Base-by-base conservation (phyloP, 495 filamentous ascomycete genomes). In the Penicillium maclennaniae region DNA sequence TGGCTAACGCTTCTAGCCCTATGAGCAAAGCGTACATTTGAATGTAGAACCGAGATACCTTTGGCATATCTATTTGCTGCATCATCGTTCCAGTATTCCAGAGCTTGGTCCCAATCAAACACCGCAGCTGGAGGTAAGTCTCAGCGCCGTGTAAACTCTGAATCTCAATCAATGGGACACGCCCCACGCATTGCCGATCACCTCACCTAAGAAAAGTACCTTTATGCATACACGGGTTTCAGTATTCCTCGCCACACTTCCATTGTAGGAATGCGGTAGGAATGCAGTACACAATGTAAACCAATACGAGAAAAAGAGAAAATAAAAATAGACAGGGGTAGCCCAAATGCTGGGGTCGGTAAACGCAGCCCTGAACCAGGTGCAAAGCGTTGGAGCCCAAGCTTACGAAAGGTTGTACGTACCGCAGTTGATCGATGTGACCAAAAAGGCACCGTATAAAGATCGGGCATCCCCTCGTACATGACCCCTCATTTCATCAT, bases 31-130 rank as follows among this genome's bases (percentile, higher is more conserved):
- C 48, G 38, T 43, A 36, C 48, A 26, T 36, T 43, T 41, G 31
- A 38, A 50, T 37, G 46, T 49, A 58, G 42, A 55, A 41, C 40
- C 46, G 53, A 55, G 46, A 49, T 55, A 55, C 46, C 46, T 40
- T 43, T 54, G 49, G 28, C 47, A 49, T 55, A 43, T 55, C 17
- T 54, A 39, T 42, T 43, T 16, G 25, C 21, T 49, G 31, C 34
- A 26, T 7, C 20, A 10, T 25, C 14, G 8, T 38, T 25, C 10
- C 31, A 34, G 9, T 34, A 10, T 14, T 34, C 1, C 31, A 12
- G 14, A 34, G 8, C 31, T 34, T 34, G 9, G 15, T 3, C 2
- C 31, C 31, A 34, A 34, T 34, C 9, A 12, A 34, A 34, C 31
- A 34, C 31, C 31, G 31, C 14, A 12, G 31, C 8, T 34, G 31